Evolutionary conservation across 1,139 yeast genomes (phyloP), one percentile per base, ranked within the genome.

Genomic region (Candida glucosophila): DNA sequence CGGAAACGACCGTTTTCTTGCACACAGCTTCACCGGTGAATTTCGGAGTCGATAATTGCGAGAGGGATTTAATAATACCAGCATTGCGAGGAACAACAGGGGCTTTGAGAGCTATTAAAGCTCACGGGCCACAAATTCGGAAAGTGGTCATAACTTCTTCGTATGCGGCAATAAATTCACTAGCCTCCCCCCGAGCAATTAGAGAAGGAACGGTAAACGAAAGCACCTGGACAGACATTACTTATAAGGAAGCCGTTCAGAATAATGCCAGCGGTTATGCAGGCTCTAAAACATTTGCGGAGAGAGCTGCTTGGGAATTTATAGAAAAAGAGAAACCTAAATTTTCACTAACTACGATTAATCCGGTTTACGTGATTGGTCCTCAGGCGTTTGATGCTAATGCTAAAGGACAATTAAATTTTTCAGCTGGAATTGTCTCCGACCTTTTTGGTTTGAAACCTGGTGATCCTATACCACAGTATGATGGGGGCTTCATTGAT

Each of bases 111-210:
- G 52, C 60, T 1, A 52, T 20, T 5, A 55, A 65, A 22, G 46
- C 55, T 35, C 40, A 52, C 15, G 76, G 68, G 5, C 66, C 70
- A 10, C 61, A 63, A 23, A 67, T 73, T 23, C 61, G 55, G 26
- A 55, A 59, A 12, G 66, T 73, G 18, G 74, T 73, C 15, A 48
- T 70, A 15, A 73, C 80, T 1, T 71, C 79, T 0, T 68, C 77
- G 1, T 63, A 53, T 40, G 77, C 75, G 6, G 62, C 77, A 13
- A 21, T 27, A n/a, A 48, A 62, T 23, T 10, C 21, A 19, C n/a
- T n/a, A n/a, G n/a, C n/a, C n/a, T n/a, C n/a, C n/a, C n/a, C n/a
- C n/a, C n/a, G n/a, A n/a, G n/a, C n/a, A n/a, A n/a, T n/a, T n/a
- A n/a, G n/a, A n/a, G 20, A 28, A 4, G 43, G 51, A 16, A 43